These are phyloP conservation scores for Hypomyces rosellus DNA, from an alignment of 2,329 filamentous ascomycete species.

Conservation along the genomic window DNA sequence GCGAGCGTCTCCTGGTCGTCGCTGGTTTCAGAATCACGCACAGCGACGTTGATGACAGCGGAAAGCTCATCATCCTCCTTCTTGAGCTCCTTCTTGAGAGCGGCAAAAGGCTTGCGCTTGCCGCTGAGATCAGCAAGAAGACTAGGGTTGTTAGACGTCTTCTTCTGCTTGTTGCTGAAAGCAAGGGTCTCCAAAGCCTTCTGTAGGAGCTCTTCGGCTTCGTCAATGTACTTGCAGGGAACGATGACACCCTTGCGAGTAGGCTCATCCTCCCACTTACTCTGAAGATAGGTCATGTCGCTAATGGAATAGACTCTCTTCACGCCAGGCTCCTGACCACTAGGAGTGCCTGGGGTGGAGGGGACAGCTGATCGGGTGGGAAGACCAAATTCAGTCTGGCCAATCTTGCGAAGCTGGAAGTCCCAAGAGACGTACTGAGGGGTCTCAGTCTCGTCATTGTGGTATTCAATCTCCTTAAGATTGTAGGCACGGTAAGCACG, in stretches of 20 bases:
- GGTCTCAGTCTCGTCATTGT: constrained; percentile 63
- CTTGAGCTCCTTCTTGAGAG: constrained; percentile 18
- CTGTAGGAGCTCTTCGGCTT: constrained; percentile 78
- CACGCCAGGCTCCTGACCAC: constrained; percentile 52
- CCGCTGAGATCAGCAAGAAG: constrained; percentile 67
- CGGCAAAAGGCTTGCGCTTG: constrained; percentile 53
- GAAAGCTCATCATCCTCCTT: constrained; percentile 70
- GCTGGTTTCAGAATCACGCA: constrained; percentile 78
- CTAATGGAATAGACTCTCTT: constrained; percentile 91
- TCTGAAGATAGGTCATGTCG: constrained; percentile 84
- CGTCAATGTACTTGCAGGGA: constrained; percentile 87
- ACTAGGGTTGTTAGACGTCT: constrained; percentile 44
- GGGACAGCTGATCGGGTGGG: constrained; percentile 73
- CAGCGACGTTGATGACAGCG: constrained; percentile 85
- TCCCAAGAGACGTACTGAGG: constrained; percentile 88
- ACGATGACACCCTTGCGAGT: constrained; percentile 89
- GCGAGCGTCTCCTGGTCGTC: constrained; percentile 75
- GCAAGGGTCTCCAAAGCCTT: constrained; percentile 83
- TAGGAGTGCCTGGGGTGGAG: constrained; percentile 75
- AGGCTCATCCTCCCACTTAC: constrained; percentile 68
- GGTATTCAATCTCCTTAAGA: constrained; percentile 83
- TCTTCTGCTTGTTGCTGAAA: constrained; percentile 50
- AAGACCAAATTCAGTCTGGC: constrained; percentile 82
- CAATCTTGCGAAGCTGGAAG: constrained; percentile 89
- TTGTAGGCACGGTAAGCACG: constrained; percentile 95